Base-by-base conservation (phyloP, 2,329 filamentous ascomycete species). In the Colletotrichum simmondsii region DNA sequence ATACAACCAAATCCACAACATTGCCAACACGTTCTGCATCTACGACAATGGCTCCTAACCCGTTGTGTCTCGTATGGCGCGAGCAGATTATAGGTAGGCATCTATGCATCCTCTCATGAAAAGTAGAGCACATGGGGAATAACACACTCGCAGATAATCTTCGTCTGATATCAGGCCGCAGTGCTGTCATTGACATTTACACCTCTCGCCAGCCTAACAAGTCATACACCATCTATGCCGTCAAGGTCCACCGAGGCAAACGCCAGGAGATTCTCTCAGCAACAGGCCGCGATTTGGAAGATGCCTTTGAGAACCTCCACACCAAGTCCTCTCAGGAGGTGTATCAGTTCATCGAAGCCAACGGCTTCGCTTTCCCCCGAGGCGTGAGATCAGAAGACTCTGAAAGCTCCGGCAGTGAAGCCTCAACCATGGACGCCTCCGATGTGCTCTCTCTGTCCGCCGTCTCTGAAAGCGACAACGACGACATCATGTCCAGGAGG, bases 181-280 rank as follows among this genome's bases (percentile, higher is more conserved):
- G 68, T 59, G 71, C 68, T 22, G 30, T 52, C 30, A 56, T 73
- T 26, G 71, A 73, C 52, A 68, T 73, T 30, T 66, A 66, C 32
- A 72, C 71, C 5, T 57, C 71, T 28, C 62, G 68, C 24, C 61
- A 71, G 32, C 71, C 71, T 14, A 63, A 67, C n/a, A 72, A 68
- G 52, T 52, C 67, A 8, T 73, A 64, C 37, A 72, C 67, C 24
- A 95, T 97, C 79, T 93, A 94, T 4, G 92, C 97, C 35, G 88
- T 92, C 63, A 92, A 92, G 82, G 91, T 93, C 70, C 92, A 95
- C 82, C 94, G 95, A 80, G 93, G 93, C 35, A 95, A 95, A 86
- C 95, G 94, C 78, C 84, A 73, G 52, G 77, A 75, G 22, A 72
- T 82, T 16, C 75, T 85, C 11, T 80, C 79, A n/a, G 82, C 80